Conservation (phyloP, 1,139 yeast species). For the Yamadazyma songkhlaensis region DNA sequence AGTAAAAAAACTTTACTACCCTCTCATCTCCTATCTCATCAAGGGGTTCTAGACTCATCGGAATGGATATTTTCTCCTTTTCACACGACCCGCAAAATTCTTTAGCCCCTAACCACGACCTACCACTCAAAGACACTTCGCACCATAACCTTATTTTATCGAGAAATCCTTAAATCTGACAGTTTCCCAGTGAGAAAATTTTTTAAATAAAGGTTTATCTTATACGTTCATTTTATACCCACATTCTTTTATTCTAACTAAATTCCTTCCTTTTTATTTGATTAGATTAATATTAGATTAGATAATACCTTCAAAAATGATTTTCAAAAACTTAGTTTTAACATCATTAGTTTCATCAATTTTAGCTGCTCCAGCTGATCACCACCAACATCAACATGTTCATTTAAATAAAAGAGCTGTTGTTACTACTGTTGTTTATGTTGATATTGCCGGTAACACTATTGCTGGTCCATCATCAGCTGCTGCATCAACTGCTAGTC, state of each 20-base stretch:
- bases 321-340: conserved; percentile 25
- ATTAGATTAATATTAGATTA: neutral
- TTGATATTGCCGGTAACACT: conserved; percentile 33
- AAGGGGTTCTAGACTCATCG: no score
- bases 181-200: neutral
- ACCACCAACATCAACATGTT: conserved; percentile 37
- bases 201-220: neutral
- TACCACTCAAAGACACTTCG: no score
- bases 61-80: no score
- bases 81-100: neutral
- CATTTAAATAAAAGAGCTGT: conserved; percentile 38
- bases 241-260: conserved; percentile 3
- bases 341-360: conserved; percentile 41
- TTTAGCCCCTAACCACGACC: neutral
- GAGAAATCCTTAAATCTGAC: neutral
- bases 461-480: conserved; percentile 14
- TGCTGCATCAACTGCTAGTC: conserved; percentile 8
- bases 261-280: conserved; percentile 8
- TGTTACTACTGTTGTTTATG: conserved; percentile 39
- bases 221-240: conserved; percentile 4
- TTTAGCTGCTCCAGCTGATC: conserved; percentile 46
- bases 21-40: no score
- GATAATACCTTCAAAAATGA: conserved; percentile 19
- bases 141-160: neutral
- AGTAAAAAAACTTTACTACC: no score